Percentiles rank a stretch among this genome's conserved stretches.
Evolutionary conservation across 306 rosid genomes (phyloP).

Genomic region (Prinsepia uniflora): DNA sequence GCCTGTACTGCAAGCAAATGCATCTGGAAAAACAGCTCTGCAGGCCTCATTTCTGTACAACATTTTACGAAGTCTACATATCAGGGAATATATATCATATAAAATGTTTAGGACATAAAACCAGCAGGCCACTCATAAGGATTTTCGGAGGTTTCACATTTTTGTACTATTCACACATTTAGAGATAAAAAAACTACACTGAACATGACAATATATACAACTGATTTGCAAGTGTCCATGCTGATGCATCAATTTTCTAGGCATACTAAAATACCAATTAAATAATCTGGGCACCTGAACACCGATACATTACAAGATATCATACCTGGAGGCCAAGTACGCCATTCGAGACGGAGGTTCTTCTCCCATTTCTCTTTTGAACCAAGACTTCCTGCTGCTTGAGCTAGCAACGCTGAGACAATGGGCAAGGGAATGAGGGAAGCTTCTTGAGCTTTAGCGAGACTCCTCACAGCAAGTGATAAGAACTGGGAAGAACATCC

Average conservation of each 20-base stretch:
- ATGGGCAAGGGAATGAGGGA: conserved; percentile 58
- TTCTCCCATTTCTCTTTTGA: conserved; percentile 74
- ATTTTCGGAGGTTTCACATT: not conserved
- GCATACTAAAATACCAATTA: not conserved
- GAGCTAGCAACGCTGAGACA: conserved; percentile 64
- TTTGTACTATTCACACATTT: not conserved
- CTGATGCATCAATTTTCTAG: conserved; percentile 1
- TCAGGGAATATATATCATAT: not conserved
- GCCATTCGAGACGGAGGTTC: conserved; percentile 72
- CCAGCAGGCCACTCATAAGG: not conserved
- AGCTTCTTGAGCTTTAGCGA: conserved; percentile 48
- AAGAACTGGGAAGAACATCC: conserved; percentile 33
- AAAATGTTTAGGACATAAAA: not conserved
- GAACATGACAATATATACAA: not conserved
- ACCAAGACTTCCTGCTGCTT: conserved; percentile 86
- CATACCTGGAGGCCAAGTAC: conserved; percentile 90
- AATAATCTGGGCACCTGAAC: not conserved
- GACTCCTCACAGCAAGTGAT: conserved; percentile 58
- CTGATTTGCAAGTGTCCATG: not conserved
- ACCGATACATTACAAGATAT: conserved; percentile 13
- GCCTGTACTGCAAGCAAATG: conserved; percentile 66
- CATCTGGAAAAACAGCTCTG: conserved; percentile 86
- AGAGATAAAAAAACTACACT: not conserved
- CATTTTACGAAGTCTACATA: conserved; percentile 9
- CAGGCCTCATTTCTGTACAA: conserved; percentile 63